These are phyloP conservation scores for Rhododendron simsii DNA, from an alignment of 148 eudicot species.

Conservation along the genomic window DNA sequence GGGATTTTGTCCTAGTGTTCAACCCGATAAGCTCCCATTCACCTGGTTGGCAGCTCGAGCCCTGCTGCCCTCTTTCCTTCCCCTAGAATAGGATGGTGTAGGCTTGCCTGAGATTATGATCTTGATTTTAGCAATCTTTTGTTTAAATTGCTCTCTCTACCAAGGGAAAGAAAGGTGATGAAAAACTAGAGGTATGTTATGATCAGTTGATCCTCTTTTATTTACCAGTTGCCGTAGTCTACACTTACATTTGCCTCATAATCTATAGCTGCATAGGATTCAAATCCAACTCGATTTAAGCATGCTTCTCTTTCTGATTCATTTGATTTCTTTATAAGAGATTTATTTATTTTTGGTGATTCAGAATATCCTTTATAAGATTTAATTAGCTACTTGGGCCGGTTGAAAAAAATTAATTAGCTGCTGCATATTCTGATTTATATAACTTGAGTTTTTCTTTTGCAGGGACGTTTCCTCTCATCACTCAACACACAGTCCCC, in stretches of 20 bases:
- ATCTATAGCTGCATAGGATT: background rate
- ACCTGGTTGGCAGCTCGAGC: background rate
- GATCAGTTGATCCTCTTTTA: background rate
- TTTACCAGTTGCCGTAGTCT: background rate
- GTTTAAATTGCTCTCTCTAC: background rate
- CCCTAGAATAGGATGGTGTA: background rate
- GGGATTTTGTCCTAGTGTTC: background rate
- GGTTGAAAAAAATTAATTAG: background rate
- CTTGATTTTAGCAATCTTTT: background rate
- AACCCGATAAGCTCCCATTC: background rate
- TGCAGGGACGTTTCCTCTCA: constrained; percentile 83
- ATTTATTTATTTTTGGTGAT: background rate
- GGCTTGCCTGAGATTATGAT: background rate
- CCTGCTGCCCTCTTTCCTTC: background rate
- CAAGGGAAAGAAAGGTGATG: background rate
- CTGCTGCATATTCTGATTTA: background rate
- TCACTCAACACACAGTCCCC: constrained; percentile 80
- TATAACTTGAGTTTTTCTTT: constrained; percentile 7
- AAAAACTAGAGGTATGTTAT: background rate
- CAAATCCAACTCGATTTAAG: background rate
- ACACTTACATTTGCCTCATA: background rate
- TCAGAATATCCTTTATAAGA: background rate
- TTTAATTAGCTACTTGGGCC: background rate
- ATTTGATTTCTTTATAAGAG: background rate
- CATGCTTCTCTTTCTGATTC: background rate